These are phyloP conservation scores for Cenchrus purpureus DNA, from an alignment of 176 grass and related monocot species.

Conservation along the genomic window DNA sequence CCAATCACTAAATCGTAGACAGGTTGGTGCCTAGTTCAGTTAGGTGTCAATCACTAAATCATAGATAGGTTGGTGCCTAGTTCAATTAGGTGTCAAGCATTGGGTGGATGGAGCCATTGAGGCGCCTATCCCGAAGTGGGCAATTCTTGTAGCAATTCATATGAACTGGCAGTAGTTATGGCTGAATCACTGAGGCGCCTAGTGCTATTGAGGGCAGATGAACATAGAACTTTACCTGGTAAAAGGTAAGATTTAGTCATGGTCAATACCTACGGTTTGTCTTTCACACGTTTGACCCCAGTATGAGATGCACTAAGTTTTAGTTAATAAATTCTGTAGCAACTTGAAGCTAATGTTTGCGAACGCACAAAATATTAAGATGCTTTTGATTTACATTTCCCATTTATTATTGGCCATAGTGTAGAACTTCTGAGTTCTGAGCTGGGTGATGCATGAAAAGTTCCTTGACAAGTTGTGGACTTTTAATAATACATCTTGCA, in stretches of 20 bases:
- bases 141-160: neutral
- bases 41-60: neutral
- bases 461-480: neutral
- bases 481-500: neutral
- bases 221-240: neutral
- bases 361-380: neutral
- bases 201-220: neutral
- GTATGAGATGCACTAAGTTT: neutral
- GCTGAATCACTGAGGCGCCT: neutral
- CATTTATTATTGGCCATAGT: neutral
- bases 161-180: neutral
- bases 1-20: no score
- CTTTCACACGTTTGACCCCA: neutral
- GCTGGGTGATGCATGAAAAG: neutral
- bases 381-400: neutral
- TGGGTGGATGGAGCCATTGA: neutral
- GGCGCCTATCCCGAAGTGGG: neutral
- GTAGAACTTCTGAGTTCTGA: neutral
- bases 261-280: neutral
- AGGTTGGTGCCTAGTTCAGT: neutral
- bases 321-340: neutral
- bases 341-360: neutral
- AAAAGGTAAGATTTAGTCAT: neutral
- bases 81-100: neutral
- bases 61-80: neutral